Base-by-base conservation (phyloP, 192 early-diverging fungal genomes). In the Backusella australiensis region DNA sequence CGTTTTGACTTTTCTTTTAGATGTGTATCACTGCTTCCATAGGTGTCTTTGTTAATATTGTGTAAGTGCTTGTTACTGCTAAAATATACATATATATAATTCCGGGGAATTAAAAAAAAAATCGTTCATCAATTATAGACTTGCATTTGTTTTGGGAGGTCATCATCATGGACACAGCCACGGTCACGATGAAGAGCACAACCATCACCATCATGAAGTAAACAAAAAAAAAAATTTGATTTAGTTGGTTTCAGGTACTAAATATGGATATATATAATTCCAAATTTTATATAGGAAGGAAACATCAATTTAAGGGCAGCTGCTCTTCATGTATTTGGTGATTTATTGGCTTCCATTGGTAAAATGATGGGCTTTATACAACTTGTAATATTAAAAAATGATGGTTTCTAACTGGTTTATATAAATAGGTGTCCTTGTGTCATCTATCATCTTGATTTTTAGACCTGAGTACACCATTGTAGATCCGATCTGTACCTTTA, bases 401-500 rank as follows among this genome's bases (percentile, higher is more conserved):
- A 39, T 49, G 29, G 11, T 26, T 3, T 59, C 53, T 59, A 59
- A 59, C 53, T 59, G 53, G 53, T 59, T 59, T 59, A 59, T 21
- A 23, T 53, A 34, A 36, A 42, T 65, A 78, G 77, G 94, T 21
- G 93, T 96, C n/a, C 79, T 96, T 14, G 90, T 94, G 53, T 93
- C 94, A 1, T 88, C 93, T 1, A 85, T 91, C 11, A 77, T 94
- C 39, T 85, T 96, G 34, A 78, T 84, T 26, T 80, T 91, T 73
- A 84, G 86, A 63, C 91, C 91, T 11, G 73, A 80, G 17, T 72
- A 83, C 66, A 88, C 87, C 14, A 87, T 88, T 74, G 87, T 95
- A 52, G 94, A 96, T 73, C 94, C 94, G 0, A 75, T 94, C 32
- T 94, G 93, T 82, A 95, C 94, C 4, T 94, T 95, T 75, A 70